Evolutionary conservation across 1,284 basidiomycete species (phyloP), one percentile per base, ranked within the genome.

Genomic region (Ustilago crameri): DNA sequence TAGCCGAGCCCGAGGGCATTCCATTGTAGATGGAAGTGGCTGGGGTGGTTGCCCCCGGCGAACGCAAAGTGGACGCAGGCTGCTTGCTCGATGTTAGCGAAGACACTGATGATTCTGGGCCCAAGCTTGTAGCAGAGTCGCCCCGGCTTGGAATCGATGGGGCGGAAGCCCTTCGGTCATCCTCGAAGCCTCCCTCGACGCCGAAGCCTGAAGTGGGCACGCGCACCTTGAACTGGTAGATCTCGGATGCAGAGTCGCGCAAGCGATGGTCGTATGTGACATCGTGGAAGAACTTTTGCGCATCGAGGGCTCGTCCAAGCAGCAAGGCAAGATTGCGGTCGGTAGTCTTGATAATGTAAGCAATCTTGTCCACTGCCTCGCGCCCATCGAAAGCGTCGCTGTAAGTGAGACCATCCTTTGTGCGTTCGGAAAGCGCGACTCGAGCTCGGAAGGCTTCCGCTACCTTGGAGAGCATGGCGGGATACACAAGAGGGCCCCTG

Each of bases 251-350:
- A 75, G 90, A 93, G 84, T 98, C 96, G 49, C 96, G 87, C 67
- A 99, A 84, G 14, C 95, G 90, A 84, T 98, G 96, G 81, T 98
- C 95, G 83, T 98, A 99, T 8, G 95, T 97, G 71, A 98, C 96
- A 80, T 98, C 96, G 84, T 99, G 96, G 84, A 98, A 98, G 86
- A 95, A 98, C 85, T 98, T 98, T 85, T 98, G 96, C 14, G 94
- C 92, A 82, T 98, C 96, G 56, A 99, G 87, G 5, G 95, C 94
- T 47, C 96, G 89, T 14, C 96, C 96, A 10, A 98, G 88, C 3
- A 99, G 87, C 44, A 98, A 85, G 4, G 96, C 96, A 22, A 99
- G 88, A 84, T 97, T 98, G 18, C 96, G 89, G 84, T 99, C 96
- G 7, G 93, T 93, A 3, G 95, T 98, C 85, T 95, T 95, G 87